Percentiles rank a stretch among this genome's conserved stretches.
Evolutionary conservation across 441 rosid species (phyloP).

Genomic region (Corymbia calophylla): DNA sequence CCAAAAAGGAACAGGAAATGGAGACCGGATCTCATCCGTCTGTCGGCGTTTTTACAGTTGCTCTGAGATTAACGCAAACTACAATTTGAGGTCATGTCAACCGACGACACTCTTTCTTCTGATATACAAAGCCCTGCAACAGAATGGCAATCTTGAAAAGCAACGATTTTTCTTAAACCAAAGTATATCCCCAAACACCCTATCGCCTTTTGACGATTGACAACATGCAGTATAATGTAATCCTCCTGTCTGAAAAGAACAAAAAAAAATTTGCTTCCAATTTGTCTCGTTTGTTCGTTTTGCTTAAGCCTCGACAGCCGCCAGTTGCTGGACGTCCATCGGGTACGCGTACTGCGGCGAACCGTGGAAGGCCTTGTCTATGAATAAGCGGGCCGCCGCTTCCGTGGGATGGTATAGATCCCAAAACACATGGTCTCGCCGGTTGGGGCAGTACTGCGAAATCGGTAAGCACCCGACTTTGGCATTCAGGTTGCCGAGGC

Average conservation of each 20-base stretch:
- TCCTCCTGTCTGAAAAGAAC: neutral
- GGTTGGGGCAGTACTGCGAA: constrained; percentile 44
- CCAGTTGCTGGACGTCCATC: constrained; percentile 26
- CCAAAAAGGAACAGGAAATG: neutral
- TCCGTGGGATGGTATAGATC: constrained; percentile 60
- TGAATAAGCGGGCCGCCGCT: constrained; percentile 19
- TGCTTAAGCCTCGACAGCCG: neutral
- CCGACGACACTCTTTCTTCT: neutral
- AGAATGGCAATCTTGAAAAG: neutral
- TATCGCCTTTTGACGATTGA: neutral
- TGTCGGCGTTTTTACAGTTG: neutral
- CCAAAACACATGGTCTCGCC: constrained; percentile 75
- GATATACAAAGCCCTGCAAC: neutral
- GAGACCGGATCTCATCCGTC: neutral
- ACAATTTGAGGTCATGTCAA: neutral
- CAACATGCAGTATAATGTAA: neutral
- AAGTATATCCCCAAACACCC: neutral
- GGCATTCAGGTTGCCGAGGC: constrained; percentile 60
- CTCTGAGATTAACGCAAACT: neutral
- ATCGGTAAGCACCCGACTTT: constrained; percentile 45
- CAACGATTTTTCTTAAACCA: neutral
- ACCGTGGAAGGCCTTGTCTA: constrained; percentile 33
- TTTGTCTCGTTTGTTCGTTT: neutral
- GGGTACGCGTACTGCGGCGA: constrained; percentile 23
- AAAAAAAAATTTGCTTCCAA: neutral